Evolutionary conservation across 2,329 filamentous ascomycete species (phyloP), one percentile per base, ranked within the genome.

Genomic region (Aureobasidium lini): DNA sequence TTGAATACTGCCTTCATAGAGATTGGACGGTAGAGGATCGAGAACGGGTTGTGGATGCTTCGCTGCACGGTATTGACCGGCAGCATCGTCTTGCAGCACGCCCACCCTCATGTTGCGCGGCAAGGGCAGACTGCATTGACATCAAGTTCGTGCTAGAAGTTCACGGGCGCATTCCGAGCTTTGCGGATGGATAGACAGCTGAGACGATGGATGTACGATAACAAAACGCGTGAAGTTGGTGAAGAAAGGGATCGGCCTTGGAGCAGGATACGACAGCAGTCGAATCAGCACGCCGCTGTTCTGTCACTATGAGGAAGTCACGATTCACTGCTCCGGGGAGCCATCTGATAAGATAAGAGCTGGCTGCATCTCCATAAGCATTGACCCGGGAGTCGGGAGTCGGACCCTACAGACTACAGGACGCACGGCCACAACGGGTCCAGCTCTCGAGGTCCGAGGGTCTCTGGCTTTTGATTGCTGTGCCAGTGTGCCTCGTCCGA

Each of bases 41-140:
- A 63, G 64, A 40, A 66, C 62, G 15, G 67, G 67, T 60, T 69
- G 67, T 10, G 67, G 63, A 52, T 67, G 65, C 57, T 68, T 68
- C 8, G 66, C 64, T 15, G 66, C 64, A 5, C 62, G 63, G 57
- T 65, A 63, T 29, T 50, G 60, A 50, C 62, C 64, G 42, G 61
- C 64, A 47, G 59, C 63, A 34, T 64, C 62, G 52, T 64, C 62
- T 42, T 64, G 62, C 60, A 62, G 58, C 54, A 65, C 31, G 59
- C 63, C 66, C 59, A 50, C 52, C 53, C 59, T 61, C 59, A 56
- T 61, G 28, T 57, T 61, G 59, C 59, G 50, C 46, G 46, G 44
- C 44, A 36, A 47, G 32, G 32, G 50, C 50, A 54, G 50, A 40
- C 53, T 57, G 53, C 53, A 57, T 57, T 48, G 54, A 48, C 54